Base-by-base conservation (phyloP, 2,329 filamentous ascomycete species). In the Alternaria gaisen region DNA sequence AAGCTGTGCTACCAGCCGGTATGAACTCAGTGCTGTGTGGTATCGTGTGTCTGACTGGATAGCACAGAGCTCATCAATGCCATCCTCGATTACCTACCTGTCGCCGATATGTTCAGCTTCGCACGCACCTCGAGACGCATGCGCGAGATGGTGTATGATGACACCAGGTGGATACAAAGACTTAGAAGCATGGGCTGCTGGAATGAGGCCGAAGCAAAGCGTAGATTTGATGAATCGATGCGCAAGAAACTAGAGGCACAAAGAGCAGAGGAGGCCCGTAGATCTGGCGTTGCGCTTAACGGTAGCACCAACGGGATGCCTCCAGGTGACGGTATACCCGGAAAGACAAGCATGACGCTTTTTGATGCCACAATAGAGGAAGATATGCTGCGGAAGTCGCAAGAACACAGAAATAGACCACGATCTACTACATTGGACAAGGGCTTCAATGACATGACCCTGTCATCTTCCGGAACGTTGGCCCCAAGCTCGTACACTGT, bases 61-160 rank as follows among this genome's bases (percentile, higher is more conserved):
- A 12, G 14, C 42, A 20, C 52, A 92, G 94, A 98, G 82, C 92
- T 98, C 68, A 87, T 98, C 70, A 90, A 91, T 30, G 86, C 89
- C 0, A 93, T 99, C 68, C 87, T 99, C 74, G 93, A 97, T 76
- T 93, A 96, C 81, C 87, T 98, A 40, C 91, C 92, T 40, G 86
- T 97, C 28, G 83, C 90, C 61, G 94, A 97, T 78, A 89, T 97
- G 72, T 87, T 98, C 76, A 88, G 89, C 68, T 94, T 93, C 75
- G 94, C 95, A 44, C 89, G 90, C 65, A 89, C 91, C 24, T 97
- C 93, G 60, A 91, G 88, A 74, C 91, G 92, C 62, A 88, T 98
- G 85, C 90, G 91, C 75, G 95, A 99, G 80, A 99, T 99, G 94
- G 94, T 97, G 3, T 99, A 98, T 80, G 95, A 99, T 78, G 95